Evolutionary conservation across 2,329 filamentous ascomycete species (phyloP).

Genomic region (Fusarium temperatum): DNA sequence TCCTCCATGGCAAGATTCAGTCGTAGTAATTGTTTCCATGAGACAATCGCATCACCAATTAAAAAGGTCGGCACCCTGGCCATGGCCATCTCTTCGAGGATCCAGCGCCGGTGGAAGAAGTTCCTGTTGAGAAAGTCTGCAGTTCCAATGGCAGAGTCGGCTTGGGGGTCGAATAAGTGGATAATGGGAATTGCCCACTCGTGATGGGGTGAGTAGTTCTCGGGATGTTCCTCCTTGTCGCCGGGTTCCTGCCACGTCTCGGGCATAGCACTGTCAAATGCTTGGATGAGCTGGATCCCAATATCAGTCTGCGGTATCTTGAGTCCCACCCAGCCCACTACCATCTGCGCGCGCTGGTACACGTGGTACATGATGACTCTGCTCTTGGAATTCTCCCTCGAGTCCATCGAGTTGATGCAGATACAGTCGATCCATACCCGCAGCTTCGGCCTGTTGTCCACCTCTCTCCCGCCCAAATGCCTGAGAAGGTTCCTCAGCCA

Average conservation of each 20-base stretch:
- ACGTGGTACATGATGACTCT: slow-evolving; percentile 43
- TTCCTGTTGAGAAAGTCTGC: slow-evolving; percentile 44
- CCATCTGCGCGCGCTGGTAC: slow-evolving; percentile 45
- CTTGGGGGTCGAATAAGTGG: slow-evolving; percentile 37
- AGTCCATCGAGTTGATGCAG: slow-evolving; percentile 43
- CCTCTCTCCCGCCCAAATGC: slow-evolving; percentile 21
- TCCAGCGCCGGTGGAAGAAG: slow-evolving; percentile 50
- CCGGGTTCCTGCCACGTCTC: slow-evolving; percentile 46
- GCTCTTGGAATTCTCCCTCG: slow-evolving; percentile 42
- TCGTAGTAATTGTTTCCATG: slow-evolving; percentile 48
- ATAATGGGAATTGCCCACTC: slow-evolving; percentile 43
- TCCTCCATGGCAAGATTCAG: slow-evolving; percentile 49
- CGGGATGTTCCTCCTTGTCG: slow-evolving; percentile 45
- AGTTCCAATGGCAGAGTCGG: slow-evolving; percentile 34
- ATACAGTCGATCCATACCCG: slow-evolving; percentile 47
- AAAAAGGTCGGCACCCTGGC: slow-evolving; percentile 46
- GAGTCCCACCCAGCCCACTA: slow-evolving; percentile 47
- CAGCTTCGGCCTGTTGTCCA: slow-evolving; percentile 21
- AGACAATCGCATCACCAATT: slow-evolving; percentile 48
- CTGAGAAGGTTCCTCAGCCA: slow-evolving; percentile 28
- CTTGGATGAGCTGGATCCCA: slow-evolving; percentile 39
- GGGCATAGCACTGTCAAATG: slow-evolving; percentile 46
- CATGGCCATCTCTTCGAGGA: slow-evolving; percentile 49
- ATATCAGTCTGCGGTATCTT: slow-evolving; percentile 43
- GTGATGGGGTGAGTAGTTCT: slow-evolving; percentile 47